A percentile compares a stretch with the other conserved stretches of the same genome.
Conservation (phyloP, 108 stramenopile genomes). For the Conticribra guillardii region DNA sequence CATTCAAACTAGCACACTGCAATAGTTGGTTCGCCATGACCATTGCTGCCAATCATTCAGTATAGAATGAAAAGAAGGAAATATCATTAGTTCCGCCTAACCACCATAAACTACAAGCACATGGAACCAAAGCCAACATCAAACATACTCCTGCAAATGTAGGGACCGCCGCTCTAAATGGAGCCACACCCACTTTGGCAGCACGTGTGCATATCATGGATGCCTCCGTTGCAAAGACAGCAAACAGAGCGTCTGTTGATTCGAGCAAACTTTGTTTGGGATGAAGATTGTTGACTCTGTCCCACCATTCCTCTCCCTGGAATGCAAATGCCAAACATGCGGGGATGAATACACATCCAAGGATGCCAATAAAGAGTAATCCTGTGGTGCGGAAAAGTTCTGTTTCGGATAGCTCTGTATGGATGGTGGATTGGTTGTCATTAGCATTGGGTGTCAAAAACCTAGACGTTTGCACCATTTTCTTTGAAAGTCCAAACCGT, state of each 20-base stretch:
- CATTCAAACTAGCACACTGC: too few species aligned
- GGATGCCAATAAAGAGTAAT: constrained; percentile 37
- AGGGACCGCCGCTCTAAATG: constrained; percentile 28
- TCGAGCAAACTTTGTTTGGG: constrained; percentile 42
- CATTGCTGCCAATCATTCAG: too few species aligned
- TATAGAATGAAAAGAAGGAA: constrained; percentile 35
- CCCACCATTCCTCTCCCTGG: constrained; percentile 38
- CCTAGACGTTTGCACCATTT: too few species aligned
- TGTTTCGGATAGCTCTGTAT: constrained; percentile 28
- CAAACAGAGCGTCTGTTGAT: constrained; percentile 43
- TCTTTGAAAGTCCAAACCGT: neutral
- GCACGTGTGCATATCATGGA: constrained; percentile 41
- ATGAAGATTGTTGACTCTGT: constrained; percentile 20
- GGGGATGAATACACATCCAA: constrained; percentile 45
- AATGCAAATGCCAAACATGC: constrained; percentile 35
- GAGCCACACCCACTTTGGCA: constrained; percentile 38
- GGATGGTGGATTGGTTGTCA: neutral
- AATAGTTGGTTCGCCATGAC: too few species aligned
- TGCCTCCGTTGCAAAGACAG: constrained; percentile 42
- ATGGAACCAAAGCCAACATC: constrained; percentile 41
- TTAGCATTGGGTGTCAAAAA: too few species aligned
- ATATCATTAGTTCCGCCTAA: constrained; percentile 20
- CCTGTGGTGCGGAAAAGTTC: constrained; percentile 42
- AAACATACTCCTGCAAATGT: constrained; percentile 41
- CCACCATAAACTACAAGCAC: constrained; percentile 37